A percentile compares a stretch with the other conserved stretches of the same genome.
Evolutionary conservation across 345 rosid genomes (phyloP).

Genomic region (Moricandia moricandioides): DNA sequence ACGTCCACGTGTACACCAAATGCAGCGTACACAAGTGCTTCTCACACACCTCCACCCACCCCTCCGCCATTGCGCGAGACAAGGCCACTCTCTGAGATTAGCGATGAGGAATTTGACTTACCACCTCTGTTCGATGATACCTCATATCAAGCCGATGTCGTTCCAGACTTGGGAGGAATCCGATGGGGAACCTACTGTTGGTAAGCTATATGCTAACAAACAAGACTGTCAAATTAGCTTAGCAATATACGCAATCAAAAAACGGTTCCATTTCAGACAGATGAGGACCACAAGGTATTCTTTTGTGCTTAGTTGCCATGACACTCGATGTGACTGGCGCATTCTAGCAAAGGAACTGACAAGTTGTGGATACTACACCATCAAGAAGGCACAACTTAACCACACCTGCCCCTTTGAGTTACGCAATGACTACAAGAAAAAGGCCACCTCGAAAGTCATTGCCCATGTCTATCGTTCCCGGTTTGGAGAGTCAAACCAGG

Average conservation of each 20-base stretch:
- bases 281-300: accelerated
- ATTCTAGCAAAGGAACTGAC: neutral
- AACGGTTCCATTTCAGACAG: neutral
- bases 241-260: neutral
- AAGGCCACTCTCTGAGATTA: too few species aligned
- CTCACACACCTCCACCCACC: too few species aligned
- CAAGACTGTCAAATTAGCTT: neutral
- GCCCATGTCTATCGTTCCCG: neutral
- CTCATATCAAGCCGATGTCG: too few species aligned
- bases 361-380: neutral
- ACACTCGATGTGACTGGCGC: neutral
- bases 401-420: neutral
- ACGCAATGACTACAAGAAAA: neutral
- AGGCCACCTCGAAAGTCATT: neutral
- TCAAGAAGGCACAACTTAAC: neutral
- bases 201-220: neutral
- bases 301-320: neutral
- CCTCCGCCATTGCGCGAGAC: too few species aligned
- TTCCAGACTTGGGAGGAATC: too few species aligned
- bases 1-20: too few species aligned
- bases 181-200: neutral
- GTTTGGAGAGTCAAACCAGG: neutral
- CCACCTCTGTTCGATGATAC: too few species aligned
- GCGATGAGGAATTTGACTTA: too few species aligned
- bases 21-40: too few species aligned